Evolutionary conservation across 176 grass and related monocot species (phyloP).

Genomic region (Alloteropsis semialata): DNA sequence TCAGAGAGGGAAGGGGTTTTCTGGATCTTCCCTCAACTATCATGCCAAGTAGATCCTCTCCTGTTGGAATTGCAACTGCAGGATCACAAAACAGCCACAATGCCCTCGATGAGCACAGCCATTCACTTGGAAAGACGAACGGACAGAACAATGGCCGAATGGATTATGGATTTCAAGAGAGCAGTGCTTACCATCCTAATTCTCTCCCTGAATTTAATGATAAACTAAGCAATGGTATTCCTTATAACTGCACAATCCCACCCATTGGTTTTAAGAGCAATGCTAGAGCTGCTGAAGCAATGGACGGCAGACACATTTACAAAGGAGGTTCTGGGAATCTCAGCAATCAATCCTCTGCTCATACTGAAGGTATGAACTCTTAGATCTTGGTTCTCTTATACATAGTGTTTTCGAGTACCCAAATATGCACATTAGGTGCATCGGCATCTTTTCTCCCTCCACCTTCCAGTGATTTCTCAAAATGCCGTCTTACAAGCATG

Average conservation of each 20-base stretch:
- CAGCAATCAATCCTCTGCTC: constrained; percentile 53
- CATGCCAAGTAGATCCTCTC: constrained; percentile 37
- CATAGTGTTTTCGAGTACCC: background rate
- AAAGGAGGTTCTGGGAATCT: constrained; percentile 48
- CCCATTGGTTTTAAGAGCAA: constrained; percentile 56
- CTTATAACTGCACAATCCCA: constrained; percentile 47
- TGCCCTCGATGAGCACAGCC: constrained; percentile 41
- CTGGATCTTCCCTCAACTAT: constrained; percentile 19
- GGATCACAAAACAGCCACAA: constrained; percentile 35
- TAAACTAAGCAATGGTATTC: constrained; percentile 45
- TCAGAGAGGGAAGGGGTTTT: constrained; percentile 45
- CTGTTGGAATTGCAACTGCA: constrained; percentile 49
- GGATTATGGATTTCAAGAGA: constrained; percentile 60
- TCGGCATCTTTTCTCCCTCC: background rate
- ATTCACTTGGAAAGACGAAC: constrained; percentile 62
- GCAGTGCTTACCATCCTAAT: constrained; percentile 56
- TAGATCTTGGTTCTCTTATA: constrained; percentile 28
- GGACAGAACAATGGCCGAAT: constrained; percentile 17
- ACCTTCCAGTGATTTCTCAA: constrained; percentile 13
- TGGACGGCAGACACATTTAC: constrained; percentile 46
- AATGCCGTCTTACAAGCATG: constrained; percentile 55
- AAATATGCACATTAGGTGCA: constrained; percentile 15
- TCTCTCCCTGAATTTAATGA: constrained; percentile 72
- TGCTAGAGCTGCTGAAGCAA: constrained; percentile 46
- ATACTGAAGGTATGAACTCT: constrained; percentile 40